Conservation (phyloP, 164 flowering plant species). For the Aristolochia contorta region DNA sequence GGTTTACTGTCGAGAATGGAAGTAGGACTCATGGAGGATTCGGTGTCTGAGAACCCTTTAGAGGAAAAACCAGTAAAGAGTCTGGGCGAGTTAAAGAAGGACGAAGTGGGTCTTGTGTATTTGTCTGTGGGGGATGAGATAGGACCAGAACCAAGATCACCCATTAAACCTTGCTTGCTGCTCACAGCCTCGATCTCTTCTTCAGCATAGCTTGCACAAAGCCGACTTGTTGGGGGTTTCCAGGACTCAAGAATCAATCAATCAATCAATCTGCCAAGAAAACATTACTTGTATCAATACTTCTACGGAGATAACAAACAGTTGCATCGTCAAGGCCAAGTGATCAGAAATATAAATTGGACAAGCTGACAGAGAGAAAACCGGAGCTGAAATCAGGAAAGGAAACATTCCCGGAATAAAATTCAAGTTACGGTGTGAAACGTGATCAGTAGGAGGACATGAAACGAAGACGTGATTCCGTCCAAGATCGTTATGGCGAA, state of each 20-base stretch:
- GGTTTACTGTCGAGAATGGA: conserved; percentile 62
- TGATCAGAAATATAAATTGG: no score
- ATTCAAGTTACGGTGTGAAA: no score
- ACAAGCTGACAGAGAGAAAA: no score
- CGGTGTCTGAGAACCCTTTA: conserved; percentile 38
- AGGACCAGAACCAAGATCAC: conserved; percentile 24
- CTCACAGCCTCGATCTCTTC: conserved; percentile 57
- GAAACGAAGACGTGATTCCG: no score
- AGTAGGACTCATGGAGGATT: conserved; percentile 64
- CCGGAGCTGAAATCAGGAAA: no score
- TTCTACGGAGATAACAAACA: not conserved
- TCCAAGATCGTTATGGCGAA: no score
- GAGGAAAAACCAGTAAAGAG: conserved; percentile 36
- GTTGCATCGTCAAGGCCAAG: no score
- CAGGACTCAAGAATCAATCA: no score
- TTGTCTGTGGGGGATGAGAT: conserved; percentile 26
- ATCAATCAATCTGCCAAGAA: no score
- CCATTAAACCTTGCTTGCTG: conserved; percentile 44
- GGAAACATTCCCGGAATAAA: no score
- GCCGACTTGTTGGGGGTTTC: no score
- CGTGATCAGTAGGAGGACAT: no score
- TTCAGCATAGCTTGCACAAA: conserved; percentile 36
- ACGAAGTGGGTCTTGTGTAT: conserved; percentile 26
- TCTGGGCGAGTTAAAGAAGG: conserved; percentile 49
- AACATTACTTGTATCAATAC: not conserved